Evolutionary conservation across 1,139 yeast genomes (phyloP).

Genomic region (Kodamaea fungicola): DNA sequence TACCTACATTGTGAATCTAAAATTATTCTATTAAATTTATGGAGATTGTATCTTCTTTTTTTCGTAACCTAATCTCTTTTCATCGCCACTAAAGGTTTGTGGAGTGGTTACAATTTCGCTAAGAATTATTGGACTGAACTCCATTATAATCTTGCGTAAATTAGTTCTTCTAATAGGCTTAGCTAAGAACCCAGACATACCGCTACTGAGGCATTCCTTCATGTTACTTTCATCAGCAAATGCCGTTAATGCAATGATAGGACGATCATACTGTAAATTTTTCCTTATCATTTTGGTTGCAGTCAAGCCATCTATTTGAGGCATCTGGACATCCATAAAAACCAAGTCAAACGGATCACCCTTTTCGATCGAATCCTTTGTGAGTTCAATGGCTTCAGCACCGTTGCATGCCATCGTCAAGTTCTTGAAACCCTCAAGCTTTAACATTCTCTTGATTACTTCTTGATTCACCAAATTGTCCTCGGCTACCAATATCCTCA

Average conservation of each 20-base stretch:
- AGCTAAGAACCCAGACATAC: constrained; percentile 85
- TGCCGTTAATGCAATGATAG: constrained; percentile 92
- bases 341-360: constrained; percentile 60
- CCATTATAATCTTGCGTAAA: constrained; percentile 49
- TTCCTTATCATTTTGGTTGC: constrained; percentile 75
- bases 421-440: constrained; percentile 69
- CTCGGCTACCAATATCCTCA: constrained; percentile 82
- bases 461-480: constrained; percentile 91
- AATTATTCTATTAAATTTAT: background rate
- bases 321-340: constrained; percentile 98
- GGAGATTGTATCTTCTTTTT: constrained; percentile 2
- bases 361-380: constrained; percentile 46
- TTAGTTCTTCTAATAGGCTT: constrained; percentile 80
- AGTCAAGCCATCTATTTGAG: constrained; percentile 78
- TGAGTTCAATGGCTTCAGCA: constrained; percentile 72
- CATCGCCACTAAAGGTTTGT: constrained; percentile 13
- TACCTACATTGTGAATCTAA: no score
- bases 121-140: constrained; percentile 36
- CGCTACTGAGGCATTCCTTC: constrained; percentile 71
- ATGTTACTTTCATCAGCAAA: constrained; percentile 87
- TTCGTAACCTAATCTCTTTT: constrained; percentile 13
- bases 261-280: constrained; percentile 60
- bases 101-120: constrained; percentile 30
- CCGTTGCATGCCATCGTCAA: constrained; percentile 85
- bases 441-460: constrained; percentile 81